Base-by-base conservation (phyloP, 805 yeast species). In the Monosporozyma aerobia region DNA sequence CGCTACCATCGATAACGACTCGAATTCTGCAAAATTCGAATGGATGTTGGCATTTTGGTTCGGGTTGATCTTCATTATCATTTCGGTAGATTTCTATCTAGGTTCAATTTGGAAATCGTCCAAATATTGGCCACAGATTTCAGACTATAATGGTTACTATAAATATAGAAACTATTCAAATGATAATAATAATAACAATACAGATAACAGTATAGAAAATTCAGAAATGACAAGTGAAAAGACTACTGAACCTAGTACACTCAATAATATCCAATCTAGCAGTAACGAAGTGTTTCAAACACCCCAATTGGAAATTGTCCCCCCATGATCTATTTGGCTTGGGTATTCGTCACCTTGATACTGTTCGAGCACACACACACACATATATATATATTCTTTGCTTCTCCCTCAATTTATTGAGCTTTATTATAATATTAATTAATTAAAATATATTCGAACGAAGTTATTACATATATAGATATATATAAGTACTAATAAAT, bases 31-130 rank as follows among this genome's bases (percentile, higher is more conserved):
- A 0, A 71, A 74, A 19, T 80, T 85, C 63, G 98, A 92, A 69
- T 92, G 98, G 98, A 64, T 82, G 3, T 69, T 90, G 43, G 82
- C 92, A n/a, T 90, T 83, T 69, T 83, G 87, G 81, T 90, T 86
- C 63, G 92, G 95, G 2, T 60, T 83, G 40, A 73, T 86, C 56
- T 77, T 83, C 57, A 63, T 84, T 3, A 69, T 83, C 53, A 74
- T 90, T 66, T 72, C 85, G 1, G 75, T 79, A 54, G 97, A 92
- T 64, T 75, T 90, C 58, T 76, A 77, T 59, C 85, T 89, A 0
- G 83, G 85, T 51, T 47, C 33, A 69, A 70, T 55, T 58, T 62
- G 61, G 47, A 53, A 53, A 49, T 16, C 44, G 37, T 63, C 68
- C 16, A 60, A 61, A 50, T 63, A 60, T 54, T 63, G 61, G 58